Evolutionary conservation across 1,284 basidiomycete genomes (phyloP), one percentile per base, ranked within the genome.

Genomic region (Fistulinella staudtii): DNA sequence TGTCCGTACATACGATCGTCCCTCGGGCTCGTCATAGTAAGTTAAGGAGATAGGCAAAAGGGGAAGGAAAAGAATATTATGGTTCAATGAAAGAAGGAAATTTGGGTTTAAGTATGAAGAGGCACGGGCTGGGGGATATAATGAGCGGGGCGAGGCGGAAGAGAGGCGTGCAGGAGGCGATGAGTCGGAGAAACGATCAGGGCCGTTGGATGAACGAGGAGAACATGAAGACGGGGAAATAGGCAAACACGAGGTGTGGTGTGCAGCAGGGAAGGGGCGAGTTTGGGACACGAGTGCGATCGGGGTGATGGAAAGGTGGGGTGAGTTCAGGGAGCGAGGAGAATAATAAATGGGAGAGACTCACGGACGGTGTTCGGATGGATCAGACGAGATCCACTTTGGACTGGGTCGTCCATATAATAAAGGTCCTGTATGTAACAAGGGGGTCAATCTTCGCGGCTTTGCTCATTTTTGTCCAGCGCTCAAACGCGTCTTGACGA

Each of bases 21-120:
- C 64, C 73, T 74, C 64, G 72, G 72, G 68, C 65, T 74, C 64
- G 81, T 78, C 78, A 81, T 83, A 72, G 74, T 76, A 75, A 72
- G 70, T 63, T 66, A 69, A 58, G 57, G 56, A 67, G 65, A 63
- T 67, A 62, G 60, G 67, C 68, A 71, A 70, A 68, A 62, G 60
- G 53, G 66, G 69, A 71, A 67, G 64, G 62, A 63, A n/a, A 66
- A 66, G 64, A 71, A 75, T 75, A 76, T 75, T 71, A 76, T 72
- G 69, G 68, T 69, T 68, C 66, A 62, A 68, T 67, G 67, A 66
- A 69, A 67, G 56, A 61, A 64, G 61, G 63, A 63, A 59, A 60
- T 66, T 55, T 63, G 55, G 60, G 64, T 63, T 72, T 71, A 72
- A 68, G 71, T 72, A 70, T 63, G 58, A 65, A 64, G 53, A 53